Percentiles rank a stretch among this genome's conserved stretches.
These are phyloP conservation scores for Agastache rugosa DNA, from an alignment of 257 asterid genomes.

Conservation along the genomic window DNA sequence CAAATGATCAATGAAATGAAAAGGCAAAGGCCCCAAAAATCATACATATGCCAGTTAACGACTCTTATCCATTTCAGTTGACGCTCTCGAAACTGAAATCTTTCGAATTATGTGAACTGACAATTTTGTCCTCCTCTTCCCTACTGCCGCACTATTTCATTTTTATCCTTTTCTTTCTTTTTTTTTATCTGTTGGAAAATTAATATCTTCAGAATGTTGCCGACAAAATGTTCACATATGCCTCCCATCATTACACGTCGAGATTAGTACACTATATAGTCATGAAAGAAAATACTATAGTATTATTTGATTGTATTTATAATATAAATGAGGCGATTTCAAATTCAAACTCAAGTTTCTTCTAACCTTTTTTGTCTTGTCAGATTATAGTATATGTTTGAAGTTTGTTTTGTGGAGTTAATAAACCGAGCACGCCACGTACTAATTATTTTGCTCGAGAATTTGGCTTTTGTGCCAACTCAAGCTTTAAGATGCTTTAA, in stretches of 20 bases:
- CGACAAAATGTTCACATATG: conserved; percentile 27
- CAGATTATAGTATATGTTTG: not conserved
- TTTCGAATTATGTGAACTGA: conserved; percentile 1
- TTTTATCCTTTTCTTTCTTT: not conserved
- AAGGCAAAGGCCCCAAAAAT: not conserved
- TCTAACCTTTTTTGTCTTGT: not conserved
- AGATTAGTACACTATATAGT: not conserved
- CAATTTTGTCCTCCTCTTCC: conserved; percentile 19
- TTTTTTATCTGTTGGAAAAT: not conserved
- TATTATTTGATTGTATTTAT: not conserved
- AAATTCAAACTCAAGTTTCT: not conserved
- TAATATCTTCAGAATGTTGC: not conserved
- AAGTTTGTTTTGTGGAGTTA: not conserved
- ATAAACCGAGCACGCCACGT: not conserved
- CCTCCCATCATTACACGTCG: conserved; percentile 17
- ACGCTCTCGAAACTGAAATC: not conserved
- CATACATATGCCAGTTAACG: not conserved
- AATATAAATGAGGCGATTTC: not conserved
- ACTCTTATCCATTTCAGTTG: not conserved
- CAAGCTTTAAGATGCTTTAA: not conserved
- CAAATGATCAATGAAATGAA: too few relatives aligned
- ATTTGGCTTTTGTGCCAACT: conserved; percentile 14
- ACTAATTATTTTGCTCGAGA: not conserved
- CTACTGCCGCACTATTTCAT: not conserved
- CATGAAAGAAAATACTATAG: not conserved